These are phyloP conservation scores for Xanthoconium separans DNA, from an alignment of 1,284 basidiomycete genomes.

Conservation along the genomic window DNA sequence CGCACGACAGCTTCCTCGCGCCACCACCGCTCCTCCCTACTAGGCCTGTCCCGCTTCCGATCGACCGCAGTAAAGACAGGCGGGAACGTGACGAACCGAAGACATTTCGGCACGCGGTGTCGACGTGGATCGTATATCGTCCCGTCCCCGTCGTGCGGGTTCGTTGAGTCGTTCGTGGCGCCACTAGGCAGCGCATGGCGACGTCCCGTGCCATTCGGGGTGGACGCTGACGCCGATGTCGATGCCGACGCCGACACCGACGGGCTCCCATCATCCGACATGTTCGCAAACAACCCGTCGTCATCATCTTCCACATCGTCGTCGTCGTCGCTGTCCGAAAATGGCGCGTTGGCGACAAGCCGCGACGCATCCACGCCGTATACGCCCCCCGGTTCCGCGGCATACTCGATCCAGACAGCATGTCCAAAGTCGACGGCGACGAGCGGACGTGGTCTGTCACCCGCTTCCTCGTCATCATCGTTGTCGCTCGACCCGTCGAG, in stretches of 20 bases:
- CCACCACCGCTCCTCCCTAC: constrained; percentile 11
- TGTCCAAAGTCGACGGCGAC: constrained; percentile 79
- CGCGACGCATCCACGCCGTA: constrained; percentile 29
- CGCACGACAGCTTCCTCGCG: constrained; percentile 48
- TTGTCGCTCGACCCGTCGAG: constrained; percentile 40
- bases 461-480: constrained; percentile 36
- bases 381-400: constrained; percentile 36
- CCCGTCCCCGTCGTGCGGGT: constrained; percentile 21
- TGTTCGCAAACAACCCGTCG: constrained; percentile 12
- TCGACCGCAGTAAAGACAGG: constrained; percentile 42
- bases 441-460: constrained; percentile 58
- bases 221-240: neutral
- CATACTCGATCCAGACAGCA: constrained; percentile 71
- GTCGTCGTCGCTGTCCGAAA: constrained; percentile 26
- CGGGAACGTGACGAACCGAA: constrained; percentile 70
- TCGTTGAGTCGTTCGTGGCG: constrained; percentile 11
- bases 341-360: constrained; percentile 14
- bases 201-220: constrained; percentile 1
- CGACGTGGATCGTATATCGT: constrained; percentile 27
- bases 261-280: constrained; percentile 11
- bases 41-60: constrained; percentile 22
- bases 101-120: constrained; percentile 45
- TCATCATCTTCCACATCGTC: constrained; percentile 12
- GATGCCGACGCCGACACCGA: neutral
- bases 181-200: neutral